These are phyloP conservation scores for Galeopsis tetrahit DNA, from an alignment of 257 asterid genomes.

Conservation along the genomic window DNA sequence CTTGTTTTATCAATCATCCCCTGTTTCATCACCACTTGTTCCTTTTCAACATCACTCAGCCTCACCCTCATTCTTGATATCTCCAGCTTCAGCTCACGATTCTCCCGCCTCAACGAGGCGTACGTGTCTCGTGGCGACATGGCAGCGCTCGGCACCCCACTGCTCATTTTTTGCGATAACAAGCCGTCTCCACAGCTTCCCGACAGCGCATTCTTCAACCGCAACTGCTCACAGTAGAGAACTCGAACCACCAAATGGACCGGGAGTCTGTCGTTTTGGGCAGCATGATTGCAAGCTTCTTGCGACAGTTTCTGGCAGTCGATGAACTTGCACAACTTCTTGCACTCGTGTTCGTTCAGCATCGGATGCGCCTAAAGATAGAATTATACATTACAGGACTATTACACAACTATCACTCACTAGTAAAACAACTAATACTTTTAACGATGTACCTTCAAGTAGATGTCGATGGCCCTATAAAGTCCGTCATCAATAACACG, in stretches of 20 bases:
- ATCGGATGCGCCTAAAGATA: constrained; percentile 53
- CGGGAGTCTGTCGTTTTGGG: constrained; percentile 69
- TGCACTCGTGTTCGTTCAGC: constrained; percentile 57
- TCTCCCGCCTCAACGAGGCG: constrained; percentile 69
- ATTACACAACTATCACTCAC: no score
- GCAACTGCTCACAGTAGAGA: constrained; percentile 61
- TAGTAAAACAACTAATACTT: no score
- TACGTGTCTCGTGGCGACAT: constrained; percentile 65
- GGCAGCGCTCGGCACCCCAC: constrained; percentile 60
- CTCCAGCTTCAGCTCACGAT: constrained; percentile 67
- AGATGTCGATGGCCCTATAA: constrained; percentile 70
- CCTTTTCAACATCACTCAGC: constrained; percentile 69
- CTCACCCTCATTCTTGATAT: constrained; percentile 70
- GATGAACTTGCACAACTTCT: constrained; percentile 60
- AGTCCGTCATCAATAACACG: constrained; percentile 70
- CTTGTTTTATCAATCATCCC: constrained; percentile 68
- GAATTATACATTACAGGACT: not conserved
- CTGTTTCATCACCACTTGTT: constrained; percentile 67
- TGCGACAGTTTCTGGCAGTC: constrained; percentile 71
- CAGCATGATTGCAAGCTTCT: constrained; percentile 76
- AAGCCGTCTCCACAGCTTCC: constrained; percentile 55
- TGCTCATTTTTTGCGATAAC: constrained; percentile 59
- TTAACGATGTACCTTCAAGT: constrained; percentile 52
- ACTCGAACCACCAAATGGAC: constrained; percentile 61
- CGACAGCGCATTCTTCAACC: constrained; percentile 52